Evolutionary conservation across 2,329 filamentous ascomycete genomes (phyloP).

Genomic region (Aspergillus brunneoviolaceus): DNA sequence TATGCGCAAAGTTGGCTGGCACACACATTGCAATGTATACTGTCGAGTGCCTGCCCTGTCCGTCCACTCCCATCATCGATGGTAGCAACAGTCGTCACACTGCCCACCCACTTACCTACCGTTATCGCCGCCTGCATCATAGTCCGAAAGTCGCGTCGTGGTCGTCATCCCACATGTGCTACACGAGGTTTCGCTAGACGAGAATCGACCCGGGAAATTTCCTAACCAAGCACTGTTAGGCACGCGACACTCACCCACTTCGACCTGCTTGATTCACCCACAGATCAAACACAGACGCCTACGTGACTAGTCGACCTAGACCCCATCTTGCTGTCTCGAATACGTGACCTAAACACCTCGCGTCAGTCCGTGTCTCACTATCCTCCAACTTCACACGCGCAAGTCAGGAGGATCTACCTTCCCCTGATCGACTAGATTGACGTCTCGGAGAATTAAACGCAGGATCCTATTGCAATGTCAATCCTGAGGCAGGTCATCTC

Average conservation of each 20-base stretch:
- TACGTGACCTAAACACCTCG: not conserved
- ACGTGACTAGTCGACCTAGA: not conserved
- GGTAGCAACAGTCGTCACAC: not conserved
- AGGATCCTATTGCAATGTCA: not conserved
- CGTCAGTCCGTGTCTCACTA: not conserved
- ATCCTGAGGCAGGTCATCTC: conserved; percentile 12
- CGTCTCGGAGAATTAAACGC: not conserved
- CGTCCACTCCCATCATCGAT: not conserved
- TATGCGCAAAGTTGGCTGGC: conserved; percentile 15
- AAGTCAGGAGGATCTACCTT: not conserved
- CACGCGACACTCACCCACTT: not conserved
- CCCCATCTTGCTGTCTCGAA: not conserved
- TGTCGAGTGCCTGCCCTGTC: not conserved
- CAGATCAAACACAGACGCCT: not conserved
- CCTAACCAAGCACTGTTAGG: not conserved
- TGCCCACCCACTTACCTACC: not conserved
- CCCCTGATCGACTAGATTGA: not conserved
- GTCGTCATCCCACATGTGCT: not conserved
- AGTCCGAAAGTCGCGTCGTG: not conserved
- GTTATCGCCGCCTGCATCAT: not conserved
- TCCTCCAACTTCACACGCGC: not conserved
- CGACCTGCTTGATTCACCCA: not conserved
- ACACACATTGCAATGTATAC: conserved; percentile 5
- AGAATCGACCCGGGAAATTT: not conserved
- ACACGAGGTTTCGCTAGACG: not conserved